Evolutionary conservation across 1,139 yeast species (phyloP).

Genomic region (Hemisphaericaspora xylanilytica): DNA sequence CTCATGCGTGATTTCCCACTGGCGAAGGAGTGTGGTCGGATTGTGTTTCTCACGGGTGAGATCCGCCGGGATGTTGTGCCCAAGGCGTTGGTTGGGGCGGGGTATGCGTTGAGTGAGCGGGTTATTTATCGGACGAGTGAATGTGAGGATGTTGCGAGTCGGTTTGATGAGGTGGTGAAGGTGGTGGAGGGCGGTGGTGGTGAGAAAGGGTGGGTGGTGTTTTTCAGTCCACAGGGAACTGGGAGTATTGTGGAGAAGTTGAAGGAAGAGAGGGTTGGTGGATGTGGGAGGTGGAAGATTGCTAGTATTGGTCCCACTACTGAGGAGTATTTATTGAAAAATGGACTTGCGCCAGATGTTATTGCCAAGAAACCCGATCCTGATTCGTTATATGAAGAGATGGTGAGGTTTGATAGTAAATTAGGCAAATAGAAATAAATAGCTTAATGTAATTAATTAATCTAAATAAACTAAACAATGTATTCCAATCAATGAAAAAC

Average conservation of each 20-base stretch:
- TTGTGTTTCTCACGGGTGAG: conserved; percentile 86
- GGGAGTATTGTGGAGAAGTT: conserved; percentile 53
- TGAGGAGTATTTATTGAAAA: conserved; percentile 52
- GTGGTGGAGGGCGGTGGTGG: conserved; percentile 7
- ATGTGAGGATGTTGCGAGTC: conserved; percentile 41
- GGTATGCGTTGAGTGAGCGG: conserved; percentile 55
- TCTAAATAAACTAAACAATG: background rate
- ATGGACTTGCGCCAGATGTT: conserved; percentile 56
- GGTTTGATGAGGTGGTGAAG: conserved; percentile 27
- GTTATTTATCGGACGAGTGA: conserved; percentile 69
- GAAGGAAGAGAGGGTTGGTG: conserved; percentile 14
- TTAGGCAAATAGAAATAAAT: too few relatives aligned
- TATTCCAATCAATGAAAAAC: conserved; percentile 4
- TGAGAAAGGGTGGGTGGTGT: conserved; percentile 67
- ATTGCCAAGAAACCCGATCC: conserved; percentile 79
- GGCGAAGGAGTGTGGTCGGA: conserved; percentile 19
- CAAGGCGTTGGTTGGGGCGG: conserved; percentile 44
- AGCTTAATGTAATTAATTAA: background rate
- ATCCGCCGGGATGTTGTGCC: conserved; percentile 83
- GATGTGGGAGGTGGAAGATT: conserved; percentile 29
- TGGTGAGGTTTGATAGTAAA: conserved; percentile 18
- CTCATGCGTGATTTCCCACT: conserved; percentile 56
- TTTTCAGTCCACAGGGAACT: conserved; percentile 92
- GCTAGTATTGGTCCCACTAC: conserved; percentile 97
- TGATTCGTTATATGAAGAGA: conserved; percentile 44